Evolutionary conservation across 805 yeast genomes (phyloP), one percentile per base, ranked within the genome.

Genomic region (Saturnispora galanensis): DNA sequence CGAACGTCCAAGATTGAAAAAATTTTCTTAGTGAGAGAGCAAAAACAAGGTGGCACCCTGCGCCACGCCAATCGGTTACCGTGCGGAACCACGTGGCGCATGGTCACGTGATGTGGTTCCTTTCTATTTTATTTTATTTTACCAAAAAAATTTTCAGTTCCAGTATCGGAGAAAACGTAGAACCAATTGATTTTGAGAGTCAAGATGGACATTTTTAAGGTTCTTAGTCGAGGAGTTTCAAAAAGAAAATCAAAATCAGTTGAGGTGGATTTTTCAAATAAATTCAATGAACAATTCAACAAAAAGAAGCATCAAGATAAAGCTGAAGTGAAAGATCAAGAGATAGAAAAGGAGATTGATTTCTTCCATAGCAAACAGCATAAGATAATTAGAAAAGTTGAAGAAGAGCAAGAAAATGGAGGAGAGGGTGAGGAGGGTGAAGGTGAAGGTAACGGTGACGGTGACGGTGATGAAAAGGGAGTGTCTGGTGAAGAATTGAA

Each of bases 131-230:
- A 18, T 21, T 21, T 21, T 21, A 21, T 21, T 21, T 21, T 21
- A 21, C 26, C 26, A 38, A 17, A 34, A 17, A 34, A 18, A 8
- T 33, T 33, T 26, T 33, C 10, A 21, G 26, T 21, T 21, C 2
- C 26, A 21, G 8, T 6, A 4, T 21, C 6, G 26, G 8, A 21
- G 26, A 21, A 21, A 8, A 21, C 26, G 4, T 21, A 5, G 8
- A 21, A 21, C 8, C 26, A 21, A 21, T 5, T 21, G 7, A 5
- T 21, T 5, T 21, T 21, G n/a, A 21, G 26, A 5, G 26, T 5
- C 29, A 13, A 52, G 28, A 88, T 88, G 96, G 98, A 90, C 67
- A 82, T 90, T 48, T 93, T 90, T 62, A 71, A 85, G 55, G 79
- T 93, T 3, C 71, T 90, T 32, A 70, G 88, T 0, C 70, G 97